Evolutionary conservation across 306 rosid genomes (phyloP), one percentile per base, ranked within the genome.

Genomic region (Dalbergia cultrata): DNA sequence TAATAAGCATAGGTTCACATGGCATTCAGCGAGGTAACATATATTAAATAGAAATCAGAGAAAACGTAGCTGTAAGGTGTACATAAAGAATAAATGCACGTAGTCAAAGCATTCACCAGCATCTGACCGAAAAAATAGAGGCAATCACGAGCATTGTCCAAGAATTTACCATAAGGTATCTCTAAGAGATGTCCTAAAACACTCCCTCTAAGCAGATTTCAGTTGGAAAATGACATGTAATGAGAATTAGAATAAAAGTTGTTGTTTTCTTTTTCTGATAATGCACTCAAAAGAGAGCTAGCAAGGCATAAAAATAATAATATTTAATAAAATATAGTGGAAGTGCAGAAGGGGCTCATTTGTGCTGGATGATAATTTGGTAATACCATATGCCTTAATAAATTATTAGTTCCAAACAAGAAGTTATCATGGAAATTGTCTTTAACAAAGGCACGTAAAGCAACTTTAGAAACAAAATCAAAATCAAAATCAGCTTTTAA

Each of bases 1-100:
- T 33, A 81, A 67, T 21, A 85, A 10, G 61, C 52, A 80, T 54
- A 63, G 74, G 45, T 78, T 76, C 37, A 72, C 73, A 60, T 14
- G 69, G 68, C 37, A 67, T 39, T 78, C 44, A 61, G 68, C 22
- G 86, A 87, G 65, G 79, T 16, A 58, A 17, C 71, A 65, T 76
- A 13, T 3, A 52, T 21, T 26, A 59, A 49, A 78, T 64, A 80
- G 47, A 69, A 69, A 34, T 9, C 13, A 6, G 57, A 67, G 49
- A 13, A 18, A 69, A 67, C 31, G 47, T 72, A 68, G 43, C 45
- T 33, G 67, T 9, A 33, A 59, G 72, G 3, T 14, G 74, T 54
- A 53, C 18, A 39, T 12, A 43, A 60, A 66, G 37, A 21, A 77
- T 5, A 52, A 43, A 45, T 35, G 49, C 22, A 70, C 0, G 14